Conservation (phyloP, 2,329 filamentous ascomycete genomes). For the Albifimbria verrucaria region DNA sequence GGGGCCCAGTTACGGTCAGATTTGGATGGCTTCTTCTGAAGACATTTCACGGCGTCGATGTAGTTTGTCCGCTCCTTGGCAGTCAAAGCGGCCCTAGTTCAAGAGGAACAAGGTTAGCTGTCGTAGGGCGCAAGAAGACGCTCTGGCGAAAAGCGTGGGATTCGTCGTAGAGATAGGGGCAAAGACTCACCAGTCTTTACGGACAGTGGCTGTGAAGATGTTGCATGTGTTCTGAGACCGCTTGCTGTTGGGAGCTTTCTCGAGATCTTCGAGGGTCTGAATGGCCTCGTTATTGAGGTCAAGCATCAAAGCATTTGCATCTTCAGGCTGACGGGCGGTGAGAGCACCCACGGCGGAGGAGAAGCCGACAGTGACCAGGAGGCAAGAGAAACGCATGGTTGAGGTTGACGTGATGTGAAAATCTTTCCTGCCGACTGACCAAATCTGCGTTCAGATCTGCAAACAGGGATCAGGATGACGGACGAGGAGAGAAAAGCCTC, state of each 20-base stretch:
- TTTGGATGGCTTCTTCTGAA: slow-evolving; percentile 18
- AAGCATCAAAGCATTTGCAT: slow-evolving; percentile 2
- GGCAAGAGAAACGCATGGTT: background rate
- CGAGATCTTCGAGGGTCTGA: slow-evolving; percentile 1
- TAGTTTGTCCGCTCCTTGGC: slow-evolving; percentile 16
- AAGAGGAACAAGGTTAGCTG: background rate
- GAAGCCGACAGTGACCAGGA: slow-evolving; percentile 3
- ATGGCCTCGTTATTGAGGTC: slow-evolving; percentile 6
- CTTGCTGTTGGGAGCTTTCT: slow-evolving; percentile 1
- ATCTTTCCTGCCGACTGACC: background rate
- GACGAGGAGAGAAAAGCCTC: background rate
- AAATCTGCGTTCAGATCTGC: background rate
- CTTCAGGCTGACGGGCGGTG: slow-evolving; percentile 1
- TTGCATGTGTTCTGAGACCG: slow-evolving; percentile 1
- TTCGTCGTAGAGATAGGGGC: too few species aligned
- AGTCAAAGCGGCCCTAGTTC: slow-evolving; percentile 5
- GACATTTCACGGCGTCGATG: slow-evolving; percentile 21
- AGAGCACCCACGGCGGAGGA: background rate
- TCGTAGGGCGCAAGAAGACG: background rate
- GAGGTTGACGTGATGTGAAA: background rate
- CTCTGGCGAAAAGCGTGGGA: background rate
- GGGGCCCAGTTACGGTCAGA: slow-evolving; percentile 15
- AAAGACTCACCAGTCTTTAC: slow-evolving; percentile 6
- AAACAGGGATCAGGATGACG: background rate
- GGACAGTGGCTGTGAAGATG: slow-evolving; percentile 5